These are phyloP conservation scores for Chrysosporium keratinophilum DNA, from an alignment of 2,329 filamentous ascomycete genomes.

Conservation along the genomic window DNA sequence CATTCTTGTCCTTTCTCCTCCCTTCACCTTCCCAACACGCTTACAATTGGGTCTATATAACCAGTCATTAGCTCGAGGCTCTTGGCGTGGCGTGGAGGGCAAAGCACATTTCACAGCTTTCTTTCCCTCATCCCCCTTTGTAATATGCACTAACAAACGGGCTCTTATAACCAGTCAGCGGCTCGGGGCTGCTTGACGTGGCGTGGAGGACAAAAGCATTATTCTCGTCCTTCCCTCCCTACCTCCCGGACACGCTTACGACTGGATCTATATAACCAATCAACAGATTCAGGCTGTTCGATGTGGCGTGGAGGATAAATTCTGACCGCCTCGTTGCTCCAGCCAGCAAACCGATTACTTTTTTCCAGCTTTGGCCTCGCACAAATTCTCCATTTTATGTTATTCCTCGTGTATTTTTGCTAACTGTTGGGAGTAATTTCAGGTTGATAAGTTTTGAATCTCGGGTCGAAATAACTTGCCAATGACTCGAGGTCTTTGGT, in stretches of 20 bases:
- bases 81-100: conserved; percentile 11
- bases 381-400: too few species aligned
- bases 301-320: conserved; percentile 9
- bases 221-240: background rate
- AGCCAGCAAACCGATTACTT: background rate
- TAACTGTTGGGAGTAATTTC: too few species aligned
- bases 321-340: background rate
- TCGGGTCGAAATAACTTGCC: background rate
- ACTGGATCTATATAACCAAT: too few species aligned
- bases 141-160: background rate
- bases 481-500: conserved; percentile 4
- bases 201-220: conserved; percentile 3
- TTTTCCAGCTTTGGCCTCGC: too few species aligned
- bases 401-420: too few species aligned
- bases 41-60: background rate
- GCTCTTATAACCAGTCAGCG: conserved; percentile 8
- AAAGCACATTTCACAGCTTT: background rate
- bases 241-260: too few species aligned
- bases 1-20: too few species aligned
- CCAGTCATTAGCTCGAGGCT: conserved; percentile 5
- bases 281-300: background rate
- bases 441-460: background rate
- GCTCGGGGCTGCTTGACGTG: conserved; percentile 8
- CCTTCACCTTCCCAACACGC: too few species aligned
- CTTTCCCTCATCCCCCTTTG: background rate